A percentile compares a stretch with the other conserved stretches of the same genome.
phyloP scores from a whole-genome alignment of 2,329 filamentous ascomycete species.

The Penicillium frequentans region DNA sequence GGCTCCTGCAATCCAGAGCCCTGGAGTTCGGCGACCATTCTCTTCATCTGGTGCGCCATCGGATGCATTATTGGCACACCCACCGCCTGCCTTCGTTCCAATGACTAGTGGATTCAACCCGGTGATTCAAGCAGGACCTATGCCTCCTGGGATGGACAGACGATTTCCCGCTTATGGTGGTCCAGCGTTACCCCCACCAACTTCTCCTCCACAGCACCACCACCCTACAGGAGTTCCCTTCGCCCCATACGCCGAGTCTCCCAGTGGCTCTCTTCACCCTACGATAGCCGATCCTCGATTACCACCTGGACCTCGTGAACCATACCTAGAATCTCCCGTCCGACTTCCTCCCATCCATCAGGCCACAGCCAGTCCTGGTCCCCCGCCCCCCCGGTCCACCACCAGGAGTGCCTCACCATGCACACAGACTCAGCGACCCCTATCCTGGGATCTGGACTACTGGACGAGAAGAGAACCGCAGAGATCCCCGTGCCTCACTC shows the following conservation, averaged over 20 bases:
- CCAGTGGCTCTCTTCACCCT: conserved; percentile 26
- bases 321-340: conserved; percentile 34
- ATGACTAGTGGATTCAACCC: conserved; percentile 29
- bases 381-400: neutral
- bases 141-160: conserved; percentile 25
- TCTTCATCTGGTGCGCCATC: conserved; percentile 33
- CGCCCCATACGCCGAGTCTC: conserved; percentile 28
- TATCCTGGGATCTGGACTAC: conserved; percentile 30
- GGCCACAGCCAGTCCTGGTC: conserved; percentile 25
- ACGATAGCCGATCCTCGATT: conserved; percentile 25
- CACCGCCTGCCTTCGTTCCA: conserved; percentile 28
- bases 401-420: conserved; percentile 18
- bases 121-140: conserved; percentile 19
- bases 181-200: conserved; percentile 28
- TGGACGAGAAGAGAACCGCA: conserved; percentile 21
- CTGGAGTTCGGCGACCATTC: conserved; percentile 30
- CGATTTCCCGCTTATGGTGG: conserved; percentile 28
- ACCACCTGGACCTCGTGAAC: conserved; percentile 27
- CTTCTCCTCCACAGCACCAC: conserved; percentile 36
- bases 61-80: conserved; percentile 23
- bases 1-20: conserved; percentile 24
- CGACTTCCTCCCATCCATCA: conserved; percentile 40
- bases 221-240: conserved; percentile 26
- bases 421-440: conserved; percentile 36
- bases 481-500: conserved; percentile 23